phyloP scores from a whole-genome alignment of 1,284 basidiomycete genomes.

The Heterobasidion parviporum region DNA sequence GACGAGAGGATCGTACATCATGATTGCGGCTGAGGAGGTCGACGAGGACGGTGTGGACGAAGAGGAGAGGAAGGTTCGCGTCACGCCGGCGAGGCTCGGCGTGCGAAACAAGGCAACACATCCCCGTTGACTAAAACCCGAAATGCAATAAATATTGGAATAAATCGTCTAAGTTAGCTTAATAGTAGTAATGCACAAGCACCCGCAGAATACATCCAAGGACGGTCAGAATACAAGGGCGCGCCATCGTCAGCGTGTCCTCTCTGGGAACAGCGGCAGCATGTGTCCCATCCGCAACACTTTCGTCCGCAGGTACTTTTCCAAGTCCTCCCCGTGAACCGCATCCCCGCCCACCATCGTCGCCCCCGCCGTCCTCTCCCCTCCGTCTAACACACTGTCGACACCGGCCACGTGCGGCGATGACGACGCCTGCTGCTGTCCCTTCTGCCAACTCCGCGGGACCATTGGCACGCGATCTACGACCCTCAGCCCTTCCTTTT shows the following conservation, averaged over 20 bases:
- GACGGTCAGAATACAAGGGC: no score
- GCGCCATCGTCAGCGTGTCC: neutral
- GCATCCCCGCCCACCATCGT: conserved; percentile 81
- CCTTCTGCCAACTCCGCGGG: conserved; percentile 79
- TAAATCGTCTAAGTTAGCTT: no score
- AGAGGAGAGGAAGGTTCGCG: conserved; percentile 20
- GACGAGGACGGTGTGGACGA: conserved; percentile 24
- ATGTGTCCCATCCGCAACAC: conserved; percentile 96
- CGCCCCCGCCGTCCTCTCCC: conserved; percentile 53
- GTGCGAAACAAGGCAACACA: no score
- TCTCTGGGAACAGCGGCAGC: conserved; percentile 45
- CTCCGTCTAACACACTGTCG: conserved; percentile 16
- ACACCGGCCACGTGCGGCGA: conserved; percentile 11
- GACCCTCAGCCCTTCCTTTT: conserved; percentile 77
- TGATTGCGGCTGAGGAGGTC: neutral
- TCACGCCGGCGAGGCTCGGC: neutral
- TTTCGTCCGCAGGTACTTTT: conserved; percentile 95
- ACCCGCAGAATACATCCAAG: no score
- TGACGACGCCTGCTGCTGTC: conserved; percentile 22
- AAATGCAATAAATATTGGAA: no score
- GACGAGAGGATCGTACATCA: conserved; percentile 32
- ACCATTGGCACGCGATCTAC: conserved; percentile 91
- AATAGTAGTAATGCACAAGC: no score
- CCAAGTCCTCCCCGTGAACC: conserved; percentile 81
- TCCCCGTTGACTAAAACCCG: no score